Base-by-base conservation (phyloP, 148 eudicot genomes). In the Mesembryanthemum crystallinum region DNA sequence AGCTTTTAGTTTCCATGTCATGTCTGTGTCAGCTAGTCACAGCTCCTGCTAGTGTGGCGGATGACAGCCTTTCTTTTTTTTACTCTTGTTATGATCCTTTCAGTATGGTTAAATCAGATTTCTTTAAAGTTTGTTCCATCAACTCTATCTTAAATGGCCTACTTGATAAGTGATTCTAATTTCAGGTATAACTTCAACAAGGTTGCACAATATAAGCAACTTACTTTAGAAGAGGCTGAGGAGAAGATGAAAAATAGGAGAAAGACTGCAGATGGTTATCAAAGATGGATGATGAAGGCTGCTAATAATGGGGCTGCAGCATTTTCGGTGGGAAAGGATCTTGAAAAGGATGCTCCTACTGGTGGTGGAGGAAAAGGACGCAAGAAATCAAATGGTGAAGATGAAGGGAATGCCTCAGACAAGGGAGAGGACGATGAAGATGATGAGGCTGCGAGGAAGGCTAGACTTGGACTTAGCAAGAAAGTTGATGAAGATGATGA, bases 221-320 rank as follows among this genome's bases (percentile, higher is more conserved):
- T 94, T 57, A 94, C 97, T 15, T 80, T 94, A 73, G 98, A 94
- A 82, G 98, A 94, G 86, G 98, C 98, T 10, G 98, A 94, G 82
- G 98, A 94, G 81, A 92, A 92, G 82, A 92, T 94, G 88, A 94
- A 88, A 75, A 94, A 94, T 81, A 89, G 98, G 86, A 86, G 94
- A 77, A 92, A 88, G 84, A 88, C 93, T 69, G 92, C 97, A 9
- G 97, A 94, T 79, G 98, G 98, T 18, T 92, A 92, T 71, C 77
- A 90, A 80, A 88, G 98, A 79, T 94, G 98, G 98, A 90, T 94
- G 96, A 94, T 94, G 98, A 94, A 94, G 86, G 89, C 94, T 42
- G 96, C 96, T n/a, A 92, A 85, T 81, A 89, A 83, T 73, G 98
- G 97, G 59, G 77, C 98, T 69, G 92, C 96, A 32, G 91, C 90